Evolutionary conservation across 2,329 filamentous ascomycete species (phyloP), one percentile per base, ranked within the genome.

Genomic region (Penicillium sp.): DNA sequence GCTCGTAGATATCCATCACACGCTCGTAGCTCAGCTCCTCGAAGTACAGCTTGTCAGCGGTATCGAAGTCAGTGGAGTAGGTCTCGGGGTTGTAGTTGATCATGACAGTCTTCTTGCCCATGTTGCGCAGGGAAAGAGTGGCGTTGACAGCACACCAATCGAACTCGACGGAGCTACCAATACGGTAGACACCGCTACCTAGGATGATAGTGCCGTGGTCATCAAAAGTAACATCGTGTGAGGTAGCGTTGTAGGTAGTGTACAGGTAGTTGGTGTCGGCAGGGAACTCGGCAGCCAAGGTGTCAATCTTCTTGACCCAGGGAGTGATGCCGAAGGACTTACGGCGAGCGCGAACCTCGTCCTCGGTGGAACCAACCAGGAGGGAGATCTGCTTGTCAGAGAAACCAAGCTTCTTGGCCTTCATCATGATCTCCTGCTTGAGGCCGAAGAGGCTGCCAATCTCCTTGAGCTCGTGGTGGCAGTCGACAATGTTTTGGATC

Each of bases 261-360:
- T 97, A 96, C 25, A 95, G 84, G 77, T 96, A 97, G 82, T 97
- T 96, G 57, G 92, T 96, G 63, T 94, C 84, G 41, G 92, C 92
- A 29, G 92, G 92, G 81, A 97, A 97, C 76, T 99, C 94, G 41
- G 94, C 94, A 65, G 94, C 94, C 57, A 99, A 83, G 20, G 94
- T 99, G 71, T 99, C 94, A 67, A 99, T 97, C 82, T 88, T 95
- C 87, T 97, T 99, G 55, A 99, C 94, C 84, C 90, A 99, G 6
- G 94, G 94, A 59, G 83, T 88, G 75, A 99, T 93, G 57, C 89
- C 90, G 73, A 97, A 94, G 74, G 86, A 84, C 79, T 89, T 87
- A 72, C 94, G 86, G 70, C 86, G 84, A 58, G 90, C 89, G 61
- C 94, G 90, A 55, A 97, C 92, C 69, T 94, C 86, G 65, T 96